Conservation (phyloP, 202 grass and related monocot species). For the Brachypodium distachyon region DNA sequence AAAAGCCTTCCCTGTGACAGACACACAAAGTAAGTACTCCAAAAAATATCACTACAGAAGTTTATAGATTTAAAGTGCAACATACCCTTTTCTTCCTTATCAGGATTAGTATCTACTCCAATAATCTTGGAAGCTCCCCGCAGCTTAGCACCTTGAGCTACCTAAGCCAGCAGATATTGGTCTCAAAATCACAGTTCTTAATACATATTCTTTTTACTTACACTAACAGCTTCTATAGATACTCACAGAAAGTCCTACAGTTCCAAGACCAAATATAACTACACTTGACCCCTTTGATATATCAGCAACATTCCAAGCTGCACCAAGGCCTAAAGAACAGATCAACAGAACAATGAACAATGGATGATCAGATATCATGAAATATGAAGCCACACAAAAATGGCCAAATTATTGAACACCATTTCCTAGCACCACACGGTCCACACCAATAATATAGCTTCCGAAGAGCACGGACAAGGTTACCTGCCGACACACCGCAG, state of each 20-base stretch:
- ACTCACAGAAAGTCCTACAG: constrained; percentile 92
- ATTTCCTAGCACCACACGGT: not conserved
- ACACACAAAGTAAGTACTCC: constrained; percentile 24
- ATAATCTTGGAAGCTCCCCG: constrained; percentile 80
- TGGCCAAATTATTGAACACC: not conserved
- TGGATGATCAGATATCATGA: not conserved
- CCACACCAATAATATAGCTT: not conserved
- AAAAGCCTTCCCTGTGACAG: constrained; percentile 77
- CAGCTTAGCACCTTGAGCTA: constrained; percentile 88
- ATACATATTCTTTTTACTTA: not conserved
- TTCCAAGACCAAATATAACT: constrained; percentile 95
- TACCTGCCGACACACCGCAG: constrained; percentile 87
- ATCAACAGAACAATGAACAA: not conserved
- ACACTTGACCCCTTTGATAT: constrained; percentile 71
- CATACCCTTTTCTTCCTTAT: constrained; percentile 77
- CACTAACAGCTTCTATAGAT: not conserved
- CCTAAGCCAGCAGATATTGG: constrained; percentile 36
- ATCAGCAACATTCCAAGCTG: constrained; percentile 90
- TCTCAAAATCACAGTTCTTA: not conserved
- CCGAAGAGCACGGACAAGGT: not conserved
- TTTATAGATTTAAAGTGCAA: not conserved
- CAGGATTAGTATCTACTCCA: constrained; percentile 85
- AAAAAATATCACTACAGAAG: not conserved
- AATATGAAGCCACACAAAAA: not conserved
- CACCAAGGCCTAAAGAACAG: constrained; percentile 56